Base-by-base conservation (phyloP, 2,329 filamentous ascomycete genomes). In the Cryphonectria naterciae region DNA sequence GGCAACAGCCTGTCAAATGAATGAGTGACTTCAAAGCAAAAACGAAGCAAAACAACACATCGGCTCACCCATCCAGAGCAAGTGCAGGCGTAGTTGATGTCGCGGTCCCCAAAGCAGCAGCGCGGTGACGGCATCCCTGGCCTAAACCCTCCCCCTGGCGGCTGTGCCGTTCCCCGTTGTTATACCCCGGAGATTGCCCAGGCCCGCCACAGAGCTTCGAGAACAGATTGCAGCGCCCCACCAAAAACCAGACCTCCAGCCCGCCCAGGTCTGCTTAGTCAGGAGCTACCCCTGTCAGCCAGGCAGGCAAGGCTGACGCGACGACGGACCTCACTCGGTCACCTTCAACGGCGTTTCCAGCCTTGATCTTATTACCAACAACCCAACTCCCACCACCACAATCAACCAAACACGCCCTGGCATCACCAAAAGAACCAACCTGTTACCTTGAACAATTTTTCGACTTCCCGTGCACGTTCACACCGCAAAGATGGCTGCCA, bases 401-500 rank as follows among this genome's bases (percentile, higher is more conserved):
- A 68, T 37, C 79, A 72, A 73, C 11, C 61, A 13, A 43, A 41
- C 56, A 19, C 15, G 60, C 75, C 73, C 46, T 70, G 67, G 65
- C 41, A 56, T 63, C 70, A 66, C 58, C 63, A 43, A 4, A 41
- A 6, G 73, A 64, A 68, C 63, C 64, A 58, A 67, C 67, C 72
- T 71, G 68, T 68, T 70, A 69, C 70, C 32, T 43, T 61, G 35
- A 58, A 67, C 10, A 28, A 49, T 73, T 43, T 25, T 6, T 4
- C 22, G 1, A 28, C 28, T 17, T 41, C 35, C 13, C 32, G 17
- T 11, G 17, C 37, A 52, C 22, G 37, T 39, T 35, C 54, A 70
- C 10, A 56, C 25, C 73, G 74, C 76, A 79, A 84, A 77, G 70
- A 91, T 91, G 88, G 84, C 85, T 76, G 86, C 89, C 80, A 89